These are phyloP conservation scores for Solanum hybrid DNA, from an alignment of 305 asterid species.

Conservation along the genomic window DNA sequence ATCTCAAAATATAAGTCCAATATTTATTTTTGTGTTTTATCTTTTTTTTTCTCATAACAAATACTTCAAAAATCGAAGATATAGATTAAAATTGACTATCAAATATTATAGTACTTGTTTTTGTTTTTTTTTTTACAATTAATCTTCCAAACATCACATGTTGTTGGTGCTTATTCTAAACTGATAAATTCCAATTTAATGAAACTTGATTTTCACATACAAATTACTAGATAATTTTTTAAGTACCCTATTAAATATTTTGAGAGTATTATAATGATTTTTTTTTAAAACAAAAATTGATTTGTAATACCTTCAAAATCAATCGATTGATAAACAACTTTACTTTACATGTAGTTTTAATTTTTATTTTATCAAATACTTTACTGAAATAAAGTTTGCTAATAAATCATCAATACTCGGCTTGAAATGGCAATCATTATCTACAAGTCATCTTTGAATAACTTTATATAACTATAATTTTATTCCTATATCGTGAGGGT, in stretches of 20 bases:
- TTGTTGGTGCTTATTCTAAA: neutral
- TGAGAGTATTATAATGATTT: neutral
- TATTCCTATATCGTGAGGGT: neutral
- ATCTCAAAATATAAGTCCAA: neutral
- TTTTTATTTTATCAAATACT: no score
- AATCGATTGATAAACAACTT: neutral
- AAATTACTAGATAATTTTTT: neutral
- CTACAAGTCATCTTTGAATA: neutral
- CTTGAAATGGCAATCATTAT: neutral
- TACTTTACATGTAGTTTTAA: neutral
- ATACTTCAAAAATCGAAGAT: neutral
- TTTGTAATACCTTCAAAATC: neutral
- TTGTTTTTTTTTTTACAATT: neutral
- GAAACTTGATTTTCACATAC: neutral
- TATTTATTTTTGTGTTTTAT: neutral
- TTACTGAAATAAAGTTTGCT: neutral
- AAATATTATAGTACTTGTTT: neutral
- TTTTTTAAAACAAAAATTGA: neutral
- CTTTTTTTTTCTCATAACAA: neutral
- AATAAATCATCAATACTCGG: neutral
- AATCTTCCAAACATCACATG: neutral
- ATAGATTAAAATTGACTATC: neutral
- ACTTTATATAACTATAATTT: neutral
- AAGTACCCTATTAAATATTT: neutral
- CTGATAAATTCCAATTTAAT: neutral